Evolutionary conservation across 306 rosid species (phyloP).

Genomic region (Gastrolobium bilobum): DNA sequence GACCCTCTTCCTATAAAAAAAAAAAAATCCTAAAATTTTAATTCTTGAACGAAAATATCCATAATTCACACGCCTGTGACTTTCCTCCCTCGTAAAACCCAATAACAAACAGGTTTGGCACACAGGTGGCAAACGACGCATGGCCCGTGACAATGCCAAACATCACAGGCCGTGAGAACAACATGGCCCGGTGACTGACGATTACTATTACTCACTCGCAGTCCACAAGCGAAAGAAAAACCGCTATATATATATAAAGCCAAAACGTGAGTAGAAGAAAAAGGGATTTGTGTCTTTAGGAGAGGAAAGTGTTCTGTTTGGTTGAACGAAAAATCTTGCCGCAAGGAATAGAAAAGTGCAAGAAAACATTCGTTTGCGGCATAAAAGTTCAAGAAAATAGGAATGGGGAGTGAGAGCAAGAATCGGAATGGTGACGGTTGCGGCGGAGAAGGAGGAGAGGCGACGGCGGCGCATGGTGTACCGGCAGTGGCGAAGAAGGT

Average conservation of each 20-base stretch:
- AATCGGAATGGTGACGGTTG: not conserved
- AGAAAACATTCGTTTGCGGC: not conserved
- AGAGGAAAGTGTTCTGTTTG: constrained; percentile 25
- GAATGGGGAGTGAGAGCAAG: constrained; percentile 49
- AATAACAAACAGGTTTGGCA: not conserved
- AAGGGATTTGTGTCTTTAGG: not conserved
- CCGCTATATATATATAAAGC: constrained; percentile 25
- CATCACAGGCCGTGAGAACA: constrained; percentile 8
- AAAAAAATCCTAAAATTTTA: not conserved
- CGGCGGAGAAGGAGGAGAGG: not conserved
- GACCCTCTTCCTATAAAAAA: not conserved
- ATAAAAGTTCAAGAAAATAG: not conserved
- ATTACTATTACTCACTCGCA: constrained; percentile 34
- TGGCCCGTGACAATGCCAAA: not conserved
- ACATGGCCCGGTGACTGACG: constrained; percentile 13
- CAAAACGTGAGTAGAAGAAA: constrained; percentile 38
- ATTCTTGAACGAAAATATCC: not conserved
- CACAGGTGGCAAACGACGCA: constrained; percentile 1
- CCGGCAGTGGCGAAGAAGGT: constrained; percentile 33
- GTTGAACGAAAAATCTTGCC: constrained; percentile 40
- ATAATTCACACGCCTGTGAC: not conserved
- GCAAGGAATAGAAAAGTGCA: constrained; percentile 14
- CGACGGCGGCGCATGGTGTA: not conserved
- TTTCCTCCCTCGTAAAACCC: not conserved
- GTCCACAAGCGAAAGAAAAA: constrained; percentile 45